Percentiles rank a stretch among this genome's conserved stretches.
phyloP scores from a whole-genome alignment of 2,329 filamentous ascomycete genomes.

The Fusarium palustre region DNA sequence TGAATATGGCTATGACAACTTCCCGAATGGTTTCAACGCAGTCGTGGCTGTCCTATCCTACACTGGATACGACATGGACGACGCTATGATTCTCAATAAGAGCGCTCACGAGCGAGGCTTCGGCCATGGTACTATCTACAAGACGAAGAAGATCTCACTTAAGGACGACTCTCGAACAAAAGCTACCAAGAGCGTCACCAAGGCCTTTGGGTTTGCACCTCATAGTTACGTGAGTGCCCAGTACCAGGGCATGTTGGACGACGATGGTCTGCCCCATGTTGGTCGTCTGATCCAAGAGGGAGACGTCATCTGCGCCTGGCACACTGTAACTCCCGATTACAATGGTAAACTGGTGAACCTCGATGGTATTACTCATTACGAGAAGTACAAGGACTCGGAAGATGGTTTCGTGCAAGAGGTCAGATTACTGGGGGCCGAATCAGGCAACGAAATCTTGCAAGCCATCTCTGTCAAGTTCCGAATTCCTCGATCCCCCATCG shows the following conservation, averaged over 20 bases:
- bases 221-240: slow-evolving; percentile 77
- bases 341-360: slow-evolving; percentile 84
- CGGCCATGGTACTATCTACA: slow-evolving; percentile 95
- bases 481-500: slow-evolving; percentile 88
- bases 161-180: slow-evolving; percentile 80
- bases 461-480: slow-evolving; percentile 93
- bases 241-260: slow-evolving; percentile 79
- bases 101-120: slow-evolving; percentile 96
- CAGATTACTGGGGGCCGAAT: slow-evolving; percentile 87
- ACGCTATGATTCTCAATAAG: slow-evolving; percentile 99
- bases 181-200: slow-evolving; percentile 76
- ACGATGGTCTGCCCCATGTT: slow-evolving; percentile 86
- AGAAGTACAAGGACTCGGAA: slow-evolving; percentile 95
- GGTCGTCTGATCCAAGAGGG: slow-evolving; percentile 83
- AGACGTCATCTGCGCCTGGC: slow-evolving; percentile 88
- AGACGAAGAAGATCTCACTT: slow-evolving; percentile 91
- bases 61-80: slow-evolving; percentile 99
- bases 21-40: slow-evolving; percentile 95
- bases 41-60: slow-evolving; percentile 98
- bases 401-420: slow-evolving; percentile 92
- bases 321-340: slow-evolving; percentile 85
- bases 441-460: slow-evolving; percentile 84
- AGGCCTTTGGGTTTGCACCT: slow-evolving; percentile 92
- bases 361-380: slow-evolving; percentile 85
- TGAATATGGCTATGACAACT: slow-evolving; percentile 96